Evolutionary conservation across 306 rosid genomes (phyloP).

Genomic region (Carpinus viminea): DNA sequence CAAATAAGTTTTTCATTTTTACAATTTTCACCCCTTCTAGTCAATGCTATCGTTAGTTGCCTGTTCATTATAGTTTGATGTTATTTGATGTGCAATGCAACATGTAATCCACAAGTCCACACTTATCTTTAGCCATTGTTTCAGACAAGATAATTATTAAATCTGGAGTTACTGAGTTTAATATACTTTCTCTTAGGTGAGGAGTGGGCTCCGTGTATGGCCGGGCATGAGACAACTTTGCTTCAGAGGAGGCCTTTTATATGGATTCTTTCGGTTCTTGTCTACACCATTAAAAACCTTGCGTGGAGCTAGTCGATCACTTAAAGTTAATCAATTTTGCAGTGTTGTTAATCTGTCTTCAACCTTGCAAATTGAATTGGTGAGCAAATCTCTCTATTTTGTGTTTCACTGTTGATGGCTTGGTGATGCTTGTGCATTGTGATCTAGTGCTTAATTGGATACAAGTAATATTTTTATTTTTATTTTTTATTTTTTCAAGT

Average conservation of each 20-base stretch:
- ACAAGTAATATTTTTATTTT: neutral
- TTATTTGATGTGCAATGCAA: neutral
- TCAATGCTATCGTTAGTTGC: neutral
- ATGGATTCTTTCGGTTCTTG: slow-evolving; percentile 73
- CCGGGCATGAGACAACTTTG: slow-evolving; percentile 81
- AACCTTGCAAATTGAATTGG: slow-evolving; percentile 89
- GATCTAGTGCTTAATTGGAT: slow-evolving; percentile 3
- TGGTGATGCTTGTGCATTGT: neutral
- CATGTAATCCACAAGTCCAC: neutral
- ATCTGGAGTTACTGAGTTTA: slow-evolving; percentile 24
- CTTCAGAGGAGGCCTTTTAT: slow-evolving; percentile 67
- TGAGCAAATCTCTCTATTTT: slow-evolving; percentile 37
- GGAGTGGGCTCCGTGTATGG: slow-evolving; percentile 68
- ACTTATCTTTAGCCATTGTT: neutral
- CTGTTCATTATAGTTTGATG: neutral
- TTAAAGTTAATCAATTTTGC: slow-evolving; percentile 83
- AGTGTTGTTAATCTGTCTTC: slow-evolving; percentile 84
- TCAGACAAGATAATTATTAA: slow-evolving; percentile 9
- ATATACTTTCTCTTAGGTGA: slow-evolving; percentile 46
- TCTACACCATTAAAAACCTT: slow-evolving; percentile 79
- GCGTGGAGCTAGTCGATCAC: slow-evolving; percentile 87
- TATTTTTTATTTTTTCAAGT: neutral
- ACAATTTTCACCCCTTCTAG: neutral
- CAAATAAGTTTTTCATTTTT: neutral
- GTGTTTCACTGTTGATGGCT: neutral